Conservation (phyloP, 148 eudicot species). For the Fagopyrum esculentum region DNA sequence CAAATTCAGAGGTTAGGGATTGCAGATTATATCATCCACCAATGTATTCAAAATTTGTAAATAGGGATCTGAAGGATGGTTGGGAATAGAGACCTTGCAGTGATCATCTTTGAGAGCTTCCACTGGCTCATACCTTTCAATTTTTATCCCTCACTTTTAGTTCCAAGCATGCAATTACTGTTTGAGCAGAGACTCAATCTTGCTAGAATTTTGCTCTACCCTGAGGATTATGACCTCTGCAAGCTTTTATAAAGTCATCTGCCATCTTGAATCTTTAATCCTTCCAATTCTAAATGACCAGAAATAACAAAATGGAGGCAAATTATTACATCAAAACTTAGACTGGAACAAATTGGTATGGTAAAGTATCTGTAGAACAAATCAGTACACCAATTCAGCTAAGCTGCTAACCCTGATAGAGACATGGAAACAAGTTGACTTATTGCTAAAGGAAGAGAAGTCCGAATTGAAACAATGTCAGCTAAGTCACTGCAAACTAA, state of each 20-base stretch:
- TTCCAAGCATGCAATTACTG: slow-evolving; percentile 29
- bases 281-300: background rate
- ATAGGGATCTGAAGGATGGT: background rate
- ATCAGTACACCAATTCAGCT: too few species aligned
- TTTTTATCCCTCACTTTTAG: background rate
- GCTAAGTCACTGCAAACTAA: background rate
- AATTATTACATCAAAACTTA: background rate
- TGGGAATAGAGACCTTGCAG: slow-evolving; percentile 52
- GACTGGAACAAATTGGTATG: background rate
- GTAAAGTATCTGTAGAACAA: background rate
- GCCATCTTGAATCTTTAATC: background rate
- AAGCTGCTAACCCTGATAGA: too few species aligned
- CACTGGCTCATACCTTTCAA: slow-evolving; percentile 61
- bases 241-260: slow-evolving; percentile 52
- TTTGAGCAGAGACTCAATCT: slow-evolving; percentile 91
- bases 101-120: slow-evolving; percentile 94
- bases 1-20: background rate
- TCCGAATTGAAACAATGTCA: background rate
- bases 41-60: background rate
- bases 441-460: background rate
- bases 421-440: background rate
- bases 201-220: slow-evolving; percentile 92
- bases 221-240: slow-evolving; percentile 85
- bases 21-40: slow-evolving; percentile 4
- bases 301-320: background rate